A percentile compares a stretch with the other conserved stretches of the same genome.
Conservation (phyloP, 2,329 filamentous ascomycete species). For the Pseudophaeomoniella oleicola region DNA sequence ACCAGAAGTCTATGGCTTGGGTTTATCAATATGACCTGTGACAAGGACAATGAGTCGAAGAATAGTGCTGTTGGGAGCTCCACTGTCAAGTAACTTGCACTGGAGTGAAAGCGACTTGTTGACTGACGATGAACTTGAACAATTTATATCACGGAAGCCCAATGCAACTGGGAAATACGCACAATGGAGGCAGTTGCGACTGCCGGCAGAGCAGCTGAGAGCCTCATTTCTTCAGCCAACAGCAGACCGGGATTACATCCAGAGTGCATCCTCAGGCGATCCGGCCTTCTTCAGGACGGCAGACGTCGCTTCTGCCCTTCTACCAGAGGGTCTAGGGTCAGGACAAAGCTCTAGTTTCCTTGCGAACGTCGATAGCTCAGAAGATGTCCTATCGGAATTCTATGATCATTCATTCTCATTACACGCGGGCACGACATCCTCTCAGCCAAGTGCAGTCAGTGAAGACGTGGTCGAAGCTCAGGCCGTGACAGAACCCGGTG, state of each 20-base stretch:
- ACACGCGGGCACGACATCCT: not conserved
- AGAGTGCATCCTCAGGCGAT: not conserved
- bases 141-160: not conserved
- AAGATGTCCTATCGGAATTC: not conserved
- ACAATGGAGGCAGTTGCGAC: not conserved
- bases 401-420: not conserved
- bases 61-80: not conserved
- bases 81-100: not conserved
- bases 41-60: not conserved
- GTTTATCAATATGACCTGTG: not conserved
- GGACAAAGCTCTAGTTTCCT: not conserved
- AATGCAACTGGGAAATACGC: not conserved
- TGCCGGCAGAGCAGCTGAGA: not conserved
- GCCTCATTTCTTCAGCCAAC: not conserved
- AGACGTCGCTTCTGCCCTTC: not conserved
- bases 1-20: too few relatives aligned
- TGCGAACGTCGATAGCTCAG: not conserved
- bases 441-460: not conserved
- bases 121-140: not conserved
- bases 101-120: not conserved
- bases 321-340: not conserved
- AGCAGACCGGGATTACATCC: not conserved
- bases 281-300: not conserved
- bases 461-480: too few relatives aligned
- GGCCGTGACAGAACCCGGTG: not conserved